Evolutionary conservation across 805 yeast genomes (phyloP).

Genomic region (Scheffersomyces coipomensis): DNA sequence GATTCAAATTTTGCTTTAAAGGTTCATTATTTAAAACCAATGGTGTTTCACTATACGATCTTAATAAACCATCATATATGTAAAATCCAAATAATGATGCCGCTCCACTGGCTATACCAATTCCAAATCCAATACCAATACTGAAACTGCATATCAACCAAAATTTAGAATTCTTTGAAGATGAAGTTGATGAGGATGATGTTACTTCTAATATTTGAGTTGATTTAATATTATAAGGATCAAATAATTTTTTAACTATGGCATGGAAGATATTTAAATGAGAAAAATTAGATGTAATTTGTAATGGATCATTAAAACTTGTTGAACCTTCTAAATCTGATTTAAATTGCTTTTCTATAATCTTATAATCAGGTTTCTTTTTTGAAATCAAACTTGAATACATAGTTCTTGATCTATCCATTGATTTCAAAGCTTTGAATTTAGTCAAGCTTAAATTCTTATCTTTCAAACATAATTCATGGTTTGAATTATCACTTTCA

Average conservation of each 20-base stretch:
- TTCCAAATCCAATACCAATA: constrained; percentile 37
- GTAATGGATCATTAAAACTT: constrained; percentile 26
- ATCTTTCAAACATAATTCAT: background rate
- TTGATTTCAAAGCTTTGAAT: background rate
- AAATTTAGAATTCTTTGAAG: constrained; percentile 4
- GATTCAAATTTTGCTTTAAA: background rate
- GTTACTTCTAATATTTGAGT: background rate
- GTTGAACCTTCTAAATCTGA: constrained; percentile 25
- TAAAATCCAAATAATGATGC: constrained; percentile 11
- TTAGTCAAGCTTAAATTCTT: background rate
- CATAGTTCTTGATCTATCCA: constrained; percentile 6
- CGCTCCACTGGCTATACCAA: constrained; percentile 24
- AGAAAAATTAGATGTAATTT: constrained; percentile 22
- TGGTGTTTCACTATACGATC: background rate
- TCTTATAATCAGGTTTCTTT: constrained; percentile 24
- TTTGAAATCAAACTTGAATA: constrained; percentile 22
- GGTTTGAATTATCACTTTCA: constrained; percentile 13
- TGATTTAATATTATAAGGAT: background rate
- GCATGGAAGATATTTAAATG: constrained; percentile 16
- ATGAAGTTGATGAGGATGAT: background rate
- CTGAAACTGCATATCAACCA: constrained; percentile 33
- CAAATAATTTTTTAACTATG: constrained; percentile 10
- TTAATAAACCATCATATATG: constrained; percentile 1
- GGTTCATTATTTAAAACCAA: background rate
- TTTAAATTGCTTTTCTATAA: constrained; percentile 25